Base-by-base conservation (phyloP, 768 basidiomycete genomes). In the Russula compacta region DNA sequence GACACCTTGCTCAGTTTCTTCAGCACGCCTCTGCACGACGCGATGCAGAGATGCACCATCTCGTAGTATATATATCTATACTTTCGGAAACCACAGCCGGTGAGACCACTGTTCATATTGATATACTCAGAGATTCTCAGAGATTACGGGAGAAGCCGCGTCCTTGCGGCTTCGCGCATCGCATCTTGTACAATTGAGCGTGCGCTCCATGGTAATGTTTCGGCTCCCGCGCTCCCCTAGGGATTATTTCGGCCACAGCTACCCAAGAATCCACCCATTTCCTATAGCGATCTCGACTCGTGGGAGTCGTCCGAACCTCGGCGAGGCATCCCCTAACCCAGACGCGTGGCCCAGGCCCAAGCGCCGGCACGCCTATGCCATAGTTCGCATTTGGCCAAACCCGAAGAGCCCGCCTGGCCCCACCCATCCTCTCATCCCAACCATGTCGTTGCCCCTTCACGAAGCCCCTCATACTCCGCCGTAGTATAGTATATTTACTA, bases 291-390 rank as follows among this genome's bases (percentile, higher is more conserved):
- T 36, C 24, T 33, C 36, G 15, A 24, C 3, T 7, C 46, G 35
- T n/a, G 19, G n/a, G 38, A 40, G 35, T 19, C 3, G 15, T 40
- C 14, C 39, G 29, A 38, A 14, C n/a, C 14, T 39, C 24, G 29
- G 29, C 55, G n/a, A 32, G 24, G 15, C 32, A 39, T 50, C 32
- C 19, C 29, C 35, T 38, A 19, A 17, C 21, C 6, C 39, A 15
- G 19, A 36, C 58, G 53, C 58, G 58, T 59, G 50, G 35, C 15
- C 7, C 1, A 10, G 32, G 58, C 58, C 60, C 51, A 61, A 21
- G 35, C 29, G 11, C 49, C 39, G 49, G 35, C 7, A 7, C 10
- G 29, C 24, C 17, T 21, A 7, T 38, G 14, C 40, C 55, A 32
- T 51, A 50, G n/a, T 19, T 51, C 17, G 54, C 9, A 51, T 61